These are phyloP conservation scores for Sophora flavescens DNA, from an alignment of 306 rosid genomes.

Conservation along the genomic window DNA sequence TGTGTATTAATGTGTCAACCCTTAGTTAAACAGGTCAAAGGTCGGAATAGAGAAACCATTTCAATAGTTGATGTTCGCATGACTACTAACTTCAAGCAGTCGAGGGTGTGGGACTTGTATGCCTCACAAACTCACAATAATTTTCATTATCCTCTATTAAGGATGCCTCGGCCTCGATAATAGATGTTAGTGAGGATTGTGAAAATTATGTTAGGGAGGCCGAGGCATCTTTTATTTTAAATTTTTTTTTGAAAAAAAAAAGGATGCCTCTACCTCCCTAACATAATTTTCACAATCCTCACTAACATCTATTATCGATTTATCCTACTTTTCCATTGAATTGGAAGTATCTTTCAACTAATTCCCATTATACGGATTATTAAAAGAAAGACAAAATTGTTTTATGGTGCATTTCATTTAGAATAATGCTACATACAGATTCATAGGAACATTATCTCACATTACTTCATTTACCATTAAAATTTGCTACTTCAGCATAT, in stretches of 20 bases:
- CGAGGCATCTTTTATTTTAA: no score
- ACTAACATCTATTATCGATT: conserved; percentile 5
- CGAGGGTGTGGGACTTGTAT: background rate
- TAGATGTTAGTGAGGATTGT: conserved; percentile 14
- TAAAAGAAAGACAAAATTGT: no score
- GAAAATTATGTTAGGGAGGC: conserved; percentile 3
- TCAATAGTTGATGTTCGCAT: conserved; percentile 3
- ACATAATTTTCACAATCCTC: background rate
- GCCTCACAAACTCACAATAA: background rate
- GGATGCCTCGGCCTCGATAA: background rate
- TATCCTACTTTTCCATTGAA: no score
- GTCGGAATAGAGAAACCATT: conserved; percentile 4
- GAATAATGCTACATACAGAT: no score
- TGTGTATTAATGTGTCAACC: conserved; percentile 15
- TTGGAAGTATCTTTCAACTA: no score
- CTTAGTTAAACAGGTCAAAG: background rate
- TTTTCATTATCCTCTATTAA: background rate
- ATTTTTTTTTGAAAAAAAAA: no score
- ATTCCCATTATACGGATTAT: no score
- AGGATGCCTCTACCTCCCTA: no score
- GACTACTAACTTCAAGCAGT: conserved; percentile 27
- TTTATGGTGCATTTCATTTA: no score
- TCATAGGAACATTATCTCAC: no score
- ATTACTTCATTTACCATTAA: no score
- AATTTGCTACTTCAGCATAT: no score